Evolutionary conservation across 176 grass and related monocot species (phyloP).

Genomic region (Zoysia pacifica): DNA sequence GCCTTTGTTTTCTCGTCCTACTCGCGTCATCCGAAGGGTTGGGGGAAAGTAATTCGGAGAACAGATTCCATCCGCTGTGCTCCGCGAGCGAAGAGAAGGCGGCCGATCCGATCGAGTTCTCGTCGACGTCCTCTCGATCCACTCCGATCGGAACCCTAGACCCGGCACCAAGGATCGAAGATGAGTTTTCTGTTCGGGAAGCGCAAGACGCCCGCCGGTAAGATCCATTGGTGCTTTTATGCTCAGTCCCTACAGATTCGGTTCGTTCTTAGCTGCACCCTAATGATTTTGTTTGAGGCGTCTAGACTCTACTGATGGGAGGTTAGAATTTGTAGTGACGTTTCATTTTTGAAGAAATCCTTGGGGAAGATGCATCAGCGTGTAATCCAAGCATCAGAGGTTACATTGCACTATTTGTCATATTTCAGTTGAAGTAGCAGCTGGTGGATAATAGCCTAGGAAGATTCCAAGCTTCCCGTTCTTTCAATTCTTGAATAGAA

Average conservation of each 20-base stretch:
- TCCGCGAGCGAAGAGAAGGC: too few species aligned
- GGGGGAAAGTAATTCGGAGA: too few species aligned
- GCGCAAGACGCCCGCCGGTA: slow-evolving; percentile 76
- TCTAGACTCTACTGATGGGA: background rate
- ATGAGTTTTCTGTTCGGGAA: slow-evolving; percentile 89
- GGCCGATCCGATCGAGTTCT: slow-evolving; percentile 1
- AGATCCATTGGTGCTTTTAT: background rate
- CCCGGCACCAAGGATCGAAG: slow-evolving; percentile 23
- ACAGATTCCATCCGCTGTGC: too few species aligned
- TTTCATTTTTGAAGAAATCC: too few species aligned
- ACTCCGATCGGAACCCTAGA: background rate
- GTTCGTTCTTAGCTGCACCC: background rate
- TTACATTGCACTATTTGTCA: background rate
- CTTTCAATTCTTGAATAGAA: background rate
- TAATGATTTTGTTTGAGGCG: background rate
- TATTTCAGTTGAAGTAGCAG: background rate
- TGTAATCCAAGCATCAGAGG: too few species aligned
- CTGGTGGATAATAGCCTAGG: background rate
- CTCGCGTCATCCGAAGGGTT: too few species aligned
- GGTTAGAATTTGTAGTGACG: background rate
- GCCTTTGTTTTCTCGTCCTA: too few species aligned
- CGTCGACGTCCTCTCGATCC: background rate
- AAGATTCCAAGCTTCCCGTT: background rate
- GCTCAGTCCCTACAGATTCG: background rate
- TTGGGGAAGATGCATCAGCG: too few species aligned